Evolutionary conservation across 2,329 filamentous ascomycete species (phyloP).

Genomic region (Cytospora mali): DNA sequence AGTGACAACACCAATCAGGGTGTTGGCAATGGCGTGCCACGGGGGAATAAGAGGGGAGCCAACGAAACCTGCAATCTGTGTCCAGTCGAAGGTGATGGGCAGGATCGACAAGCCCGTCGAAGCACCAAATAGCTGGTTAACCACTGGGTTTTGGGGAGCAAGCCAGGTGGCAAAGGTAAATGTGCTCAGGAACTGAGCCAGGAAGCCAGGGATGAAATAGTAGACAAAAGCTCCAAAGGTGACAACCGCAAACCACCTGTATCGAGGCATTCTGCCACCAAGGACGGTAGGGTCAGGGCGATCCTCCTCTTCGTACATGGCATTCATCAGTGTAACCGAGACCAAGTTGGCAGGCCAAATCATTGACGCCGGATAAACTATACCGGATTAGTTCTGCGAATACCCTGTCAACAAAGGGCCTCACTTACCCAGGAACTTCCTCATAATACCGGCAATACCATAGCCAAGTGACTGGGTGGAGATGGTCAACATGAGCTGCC

Average conservation of each 20-base stretch:
- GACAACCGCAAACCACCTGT: conserved; percentile 64
- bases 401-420: neutral
- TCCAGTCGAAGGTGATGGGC: conserved; percentile 78
- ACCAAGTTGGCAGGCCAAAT: conserved; percentile 74
- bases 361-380: conserved; percentile 69
- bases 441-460: conserved; percentile 68
- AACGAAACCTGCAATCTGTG: conserved; percentile 69
- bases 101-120: conserved; percentile 67
- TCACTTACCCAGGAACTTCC: conserved; percentile 59
- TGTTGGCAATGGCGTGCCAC: conserved; percentile 75
- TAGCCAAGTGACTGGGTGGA: conserved; percentile 72
- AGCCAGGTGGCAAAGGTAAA: conserved; percentile 76
- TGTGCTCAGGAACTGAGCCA: conserved; percentile 69
- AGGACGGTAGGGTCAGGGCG: conserved; percentile 53
- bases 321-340: conserved; percentile 68
- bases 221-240: conserved; percentile 62
- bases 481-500: conserved; percentile 67
- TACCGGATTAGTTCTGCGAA: neutral
- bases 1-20: conserved; percentile 64
- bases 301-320: conserved; percentile 67
- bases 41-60: conserved; percentile 70
- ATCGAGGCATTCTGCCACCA: conserved; percentile 68
- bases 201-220: conserved; percentile 70
- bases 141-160: conserved; percentile 64
- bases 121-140: conserved; percentile 76